phyloP scores from a whole-genome alignment of 306 rosid species.

The Casuarina cunninghamiana region DNA sequence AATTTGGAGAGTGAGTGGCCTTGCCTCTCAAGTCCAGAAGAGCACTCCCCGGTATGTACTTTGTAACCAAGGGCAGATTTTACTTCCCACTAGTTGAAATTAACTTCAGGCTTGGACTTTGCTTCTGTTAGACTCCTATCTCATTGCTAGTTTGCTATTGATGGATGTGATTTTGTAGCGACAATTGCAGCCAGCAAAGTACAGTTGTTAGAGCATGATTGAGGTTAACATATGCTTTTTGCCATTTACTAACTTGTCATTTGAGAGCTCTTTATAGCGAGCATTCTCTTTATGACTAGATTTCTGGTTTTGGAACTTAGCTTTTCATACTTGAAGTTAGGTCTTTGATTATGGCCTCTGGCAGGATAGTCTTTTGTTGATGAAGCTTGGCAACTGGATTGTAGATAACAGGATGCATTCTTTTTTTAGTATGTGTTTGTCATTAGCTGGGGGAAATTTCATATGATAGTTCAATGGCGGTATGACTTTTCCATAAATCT shows the following conservation, averaged over 20 bases:
- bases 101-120: conserved; percentile 7
- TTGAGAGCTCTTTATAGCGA: background rate
- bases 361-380: background rate
- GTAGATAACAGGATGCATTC: background rate
- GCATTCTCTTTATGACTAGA: background rate
- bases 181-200: background rate
- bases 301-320: background rate
- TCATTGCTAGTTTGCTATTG: background rate
- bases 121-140: conserved; percentile 1
- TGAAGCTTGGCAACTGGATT: background rate
- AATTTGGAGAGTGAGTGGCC: conserved; percentile 60
- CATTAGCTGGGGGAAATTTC: background rate
- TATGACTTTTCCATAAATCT: background rate
- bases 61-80: conserved; percentile 5
- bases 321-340: background rate
- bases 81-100: background rate
- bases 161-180: background rate
- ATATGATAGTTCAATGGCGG: background rate
- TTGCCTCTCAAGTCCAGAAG: conserved; percentile 39
- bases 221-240: background rate
- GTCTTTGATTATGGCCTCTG: background rate
- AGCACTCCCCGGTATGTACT: conserved; percentile 42
- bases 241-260: background rate
- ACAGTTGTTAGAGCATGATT: background rate
- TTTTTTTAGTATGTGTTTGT: background rate